Conservation (phyloP, 2,329 filamentous ascomycete species). For the Diaporthe batatas region DNA sequence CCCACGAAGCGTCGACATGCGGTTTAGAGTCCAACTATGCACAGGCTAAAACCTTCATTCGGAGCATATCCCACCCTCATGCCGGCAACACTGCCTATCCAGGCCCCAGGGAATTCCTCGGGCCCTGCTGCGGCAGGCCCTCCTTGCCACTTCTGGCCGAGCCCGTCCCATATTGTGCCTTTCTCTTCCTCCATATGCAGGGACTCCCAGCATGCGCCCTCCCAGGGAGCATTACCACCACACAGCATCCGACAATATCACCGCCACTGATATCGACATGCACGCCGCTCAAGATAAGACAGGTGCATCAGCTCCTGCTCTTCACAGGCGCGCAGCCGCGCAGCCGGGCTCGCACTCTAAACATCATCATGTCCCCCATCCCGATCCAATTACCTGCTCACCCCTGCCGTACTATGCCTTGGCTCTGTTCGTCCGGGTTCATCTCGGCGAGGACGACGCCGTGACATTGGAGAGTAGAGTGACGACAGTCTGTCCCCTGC, state of each 20-base stretch:
- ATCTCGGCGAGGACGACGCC: conserved; percentile 29
- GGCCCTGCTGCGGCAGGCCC: not conserved
- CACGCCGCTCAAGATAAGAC: conserved; percentile 22
- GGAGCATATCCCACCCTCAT: conserved; percentile 16
- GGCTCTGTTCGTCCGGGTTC: conserved; percentile 25
- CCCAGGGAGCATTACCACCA: conserved; percentile 21
- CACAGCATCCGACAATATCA: conserved; percentile 14
- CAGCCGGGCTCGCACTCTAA: not conserved
- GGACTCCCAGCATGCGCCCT: conserved; percentile 18
- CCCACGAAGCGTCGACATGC: conserved; percentile 24
- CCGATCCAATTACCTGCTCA: not conserved
- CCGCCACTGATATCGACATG: conserved; percentile 18
- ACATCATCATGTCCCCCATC: not conserved
- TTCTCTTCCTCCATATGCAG: conserved; percentile 3
- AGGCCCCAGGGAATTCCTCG: conserved; percentile 9
- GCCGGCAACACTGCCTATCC: conserved; percentile 32
- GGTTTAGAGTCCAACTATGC: conserved; percentile 31
- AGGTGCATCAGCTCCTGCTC: conserved; percentile 3
- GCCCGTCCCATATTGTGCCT: conserved; percentile 20
- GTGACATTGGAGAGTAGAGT: conserved; percentile 21
- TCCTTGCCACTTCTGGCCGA: conserved; percentile 28
- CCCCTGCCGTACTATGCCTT: conserved; percentile 22
- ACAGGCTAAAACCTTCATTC: conserved; percentile 27
- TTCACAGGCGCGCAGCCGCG: too few species aligned
- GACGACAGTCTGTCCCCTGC: conserved; percentile 30